A percentile compares a stretch with the other conserved stretches of the same genome.
phyloP scores from a whole-genome alignment of 1,139 yeast species.

The Kurtzmaniella quercitrusa region DNA sequence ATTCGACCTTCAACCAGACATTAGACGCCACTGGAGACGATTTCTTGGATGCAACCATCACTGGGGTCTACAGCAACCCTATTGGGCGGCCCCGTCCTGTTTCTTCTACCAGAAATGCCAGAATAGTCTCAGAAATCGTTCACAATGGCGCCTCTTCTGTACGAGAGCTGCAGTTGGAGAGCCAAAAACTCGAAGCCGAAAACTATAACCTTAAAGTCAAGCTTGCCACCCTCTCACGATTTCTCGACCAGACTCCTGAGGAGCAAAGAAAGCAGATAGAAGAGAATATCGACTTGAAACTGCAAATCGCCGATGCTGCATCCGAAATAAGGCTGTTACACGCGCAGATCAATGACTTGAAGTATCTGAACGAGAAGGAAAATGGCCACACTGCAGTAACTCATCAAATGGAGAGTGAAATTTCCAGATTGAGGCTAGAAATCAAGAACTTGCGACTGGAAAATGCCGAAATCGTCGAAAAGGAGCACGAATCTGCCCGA shows the following conservation, averaged over 20 bases:
- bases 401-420: slow-evolving; percentile 11
- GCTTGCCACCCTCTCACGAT: slow-evolving; percentile 48
- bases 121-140: slow-evolving; percentile 13
- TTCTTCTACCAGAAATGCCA: not conserved
- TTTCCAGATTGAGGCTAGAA: slow-evolving; percentile 6
- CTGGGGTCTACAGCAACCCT: not conserved
- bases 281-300: slow-evolving; percentile 38
- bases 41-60: slow-evolving; percentile 12
- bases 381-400: slow-evolving; percentile 6
- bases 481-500: slow-evolving; percentile 3
- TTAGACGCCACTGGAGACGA: slow-evolving; percentile 33
- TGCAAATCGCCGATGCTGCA: slow-evolving; percentile 26
- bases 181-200: slow-evolving; percentile 51
- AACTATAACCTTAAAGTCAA: slow-evolving; percentile 61
- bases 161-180: slow-evolving; percentile 50
- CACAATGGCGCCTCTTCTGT: slow-evolving; percentile 32
- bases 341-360: slow-evolving; percentile 8
- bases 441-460: slow-evolving; percentile 7
- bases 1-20: slow-evolving; percentile 15
- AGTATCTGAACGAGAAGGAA: slow-evolving; percentile 15
- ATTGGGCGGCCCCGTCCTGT: not conserved
- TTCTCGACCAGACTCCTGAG: slow-evolving; percentile 42
- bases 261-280: slow-evolving; percentile 35
- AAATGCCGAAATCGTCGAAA: slow-evolving; percentile 5
- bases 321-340: slow-evolving; percentile 13